These are phyloP conservation scores for Vinca minor DNA, from an alignment of 257 asterid species.

Conservation along the genomic window DNA sequence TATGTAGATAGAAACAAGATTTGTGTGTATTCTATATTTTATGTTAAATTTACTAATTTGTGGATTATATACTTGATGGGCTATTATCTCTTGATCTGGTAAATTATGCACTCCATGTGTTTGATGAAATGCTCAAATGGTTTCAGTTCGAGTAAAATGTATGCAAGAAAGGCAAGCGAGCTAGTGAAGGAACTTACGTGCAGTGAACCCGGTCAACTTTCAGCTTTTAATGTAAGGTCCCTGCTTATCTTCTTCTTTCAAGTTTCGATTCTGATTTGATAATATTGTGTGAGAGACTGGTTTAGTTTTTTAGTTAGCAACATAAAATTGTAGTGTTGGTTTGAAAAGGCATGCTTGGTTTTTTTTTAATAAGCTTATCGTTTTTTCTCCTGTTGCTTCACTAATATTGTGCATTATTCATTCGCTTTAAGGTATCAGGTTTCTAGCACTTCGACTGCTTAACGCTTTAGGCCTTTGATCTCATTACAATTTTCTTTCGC, in stretches of 20 bases:
- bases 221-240: constrained; percentile 56
- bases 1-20: neutral
- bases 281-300: neutral
- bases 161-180: constrained; percentile 63
- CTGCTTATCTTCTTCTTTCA: neutral
- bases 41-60: neutral
- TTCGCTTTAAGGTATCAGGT: neutral
- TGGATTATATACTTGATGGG: neutral
- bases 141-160: constrained; percentile 34
- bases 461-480: neutral
- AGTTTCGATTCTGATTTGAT: neutral
- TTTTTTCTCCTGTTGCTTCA: neutral
- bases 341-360: neutral
- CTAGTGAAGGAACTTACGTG: constrained; percentile 66
- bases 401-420: neutral
- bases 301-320: neutral
- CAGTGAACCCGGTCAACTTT: constrained; percentile 64
- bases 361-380: neutral
- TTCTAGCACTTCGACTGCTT: neutral
- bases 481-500: neutral
- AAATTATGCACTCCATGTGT: constrained; percentile 17
- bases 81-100: neutral
- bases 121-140: constrained; percentile 37
- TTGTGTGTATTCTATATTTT: neutral
- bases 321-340: neutral